Evolutionary conservation across 2,329 filamentous ascomycete genomes (phyloP).

Genomic region (Knufia fluminis): DNA sequence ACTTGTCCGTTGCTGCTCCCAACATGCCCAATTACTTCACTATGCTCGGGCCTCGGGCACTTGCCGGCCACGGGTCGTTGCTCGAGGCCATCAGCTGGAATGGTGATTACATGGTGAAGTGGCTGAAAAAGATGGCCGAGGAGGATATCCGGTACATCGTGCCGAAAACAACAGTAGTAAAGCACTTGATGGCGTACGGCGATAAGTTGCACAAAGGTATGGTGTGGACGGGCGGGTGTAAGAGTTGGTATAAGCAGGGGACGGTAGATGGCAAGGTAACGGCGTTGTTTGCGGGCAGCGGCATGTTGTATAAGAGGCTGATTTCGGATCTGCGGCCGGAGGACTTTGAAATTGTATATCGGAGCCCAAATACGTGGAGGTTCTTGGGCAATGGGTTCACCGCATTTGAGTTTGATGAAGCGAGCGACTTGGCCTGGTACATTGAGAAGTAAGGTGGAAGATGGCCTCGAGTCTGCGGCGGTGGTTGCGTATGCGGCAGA

Average conservation of each 20-base stretch:
- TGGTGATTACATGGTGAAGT: slow-evolving; percentile 20
- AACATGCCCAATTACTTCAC: slow-evolving; percentile 25
- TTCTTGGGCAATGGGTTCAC: slow-evolving; percentile 38
- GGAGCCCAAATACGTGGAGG: slow-evolving; percentile 31
- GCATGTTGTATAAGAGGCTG: slow-evolving; percentile 31
- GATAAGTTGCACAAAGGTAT: slow-evolving; percentile 31
- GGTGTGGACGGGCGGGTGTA: slow-evolving; percentile 16
- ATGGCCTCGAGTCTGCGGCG: no score
- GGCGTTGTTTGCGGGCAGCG: slow-evolving; percentile 31
- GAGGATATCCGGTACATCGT: slow-evolving; percentile 17
- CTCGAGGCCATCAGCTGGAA: slow-evolving; percentile 23
- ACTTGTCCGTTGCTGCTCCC: slow-evolving; percentile 13
- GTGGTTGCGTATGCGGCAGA: no score
- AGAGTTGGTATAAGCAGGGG: slow-evolving; percentile 19
- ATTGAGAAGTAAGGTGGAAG: no score
- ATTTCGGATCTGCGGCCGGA: slow-evolving; percentile 31
- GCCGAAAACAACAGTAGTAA: slow-evolving; percentile 21
- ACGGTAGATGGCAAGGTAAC: slow-evolving; percentile 26
- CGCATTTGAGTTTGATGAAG: slow-evolving; percentile 12
- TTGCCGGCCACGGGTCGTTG: slow-evolving; percentile 24
- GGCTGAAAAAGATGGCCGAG: slow-evolving; percentile 23
- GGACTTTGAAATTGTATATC: slow-evolving; percentile 34
- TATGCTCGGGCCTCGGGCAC: slow-evolving; percentile 22
- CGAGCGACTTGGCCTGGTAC: slow-evolving; percentile 17
- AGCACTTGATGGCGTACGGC: slow-evolving; percentile 31